Conservation (phyloP, 805 yeast species). For the Candida boleticola region DNA sequence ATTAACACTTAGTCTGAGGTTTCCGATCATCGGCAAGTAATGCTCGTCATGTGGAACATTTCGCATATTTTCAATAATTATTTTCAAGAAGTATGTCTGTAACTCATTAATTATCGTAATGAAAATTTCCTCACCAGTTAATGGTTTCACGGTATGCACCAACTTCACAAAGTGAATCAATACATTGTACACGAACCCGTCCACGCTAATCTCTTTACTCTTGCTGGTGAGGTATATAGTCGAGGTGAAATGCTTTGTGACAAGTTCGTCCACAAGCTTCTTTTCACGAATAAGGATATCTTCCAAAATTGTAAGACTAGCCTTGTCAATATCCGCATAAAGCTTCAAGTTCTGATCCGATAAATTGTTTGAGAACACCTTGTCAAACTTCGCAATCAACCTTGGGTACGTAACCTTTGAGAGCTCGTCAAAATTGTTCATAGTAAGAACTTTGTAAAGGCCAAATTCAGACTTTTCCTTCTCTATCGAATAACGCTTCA, state of each 20-base stretch:
- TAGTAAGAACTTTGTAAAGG: slow-evolving; percentile 38
- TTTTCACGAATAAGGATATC: slow-evolving; percentile 39
- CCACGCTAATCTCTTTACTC: slow-evolving; percentile 20
- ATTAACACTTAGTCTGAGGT: slow-evolving; percentile 35
- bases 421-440: slow-evolving; percentile 42
- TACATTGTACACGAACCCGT: slow-evolving; percentile 38
- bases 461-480: slow-evolving; percentile 24
- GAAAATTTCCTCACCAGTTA: slow-evolving; percentile 36
- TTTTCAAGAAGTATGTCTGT: slow-evolving; percentile 34
- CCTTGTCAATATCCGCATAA: slow-evolving; percentile 42
- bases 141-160: slow-evolving; percentile 38
- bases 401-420: slow-evolving; percentile 30
- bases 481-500: slow-evolving; percentile 37
- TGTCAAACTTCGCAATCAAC: slow-evolving; percentile 32
- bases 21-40: slow-evolving; percentile 16
- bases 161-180: slow-evolving; percentile 41
- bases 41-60: slow-evolving; percentile 14
- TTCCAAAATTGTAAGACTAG: slow-evolving; percentile 36
- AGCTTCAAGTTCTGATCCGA: slow-evolving; percentile 36
- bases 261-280: slow-evolving; percentile 26
- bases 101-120: slow-evolving; percentile 35
- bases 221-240: slow-evolving; percentile 5
- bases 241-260: slow-evolving; percentile 25
- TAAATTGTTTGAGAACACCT: slow-evolving; percentile 33
- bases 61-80: slow-evolving; percentile 31